Evolutionary conservation across 768 basidiomycete species (phyloP), one percentile per base, ranked within the genome.

Genomic region (Collybia mongolica): DNA sequence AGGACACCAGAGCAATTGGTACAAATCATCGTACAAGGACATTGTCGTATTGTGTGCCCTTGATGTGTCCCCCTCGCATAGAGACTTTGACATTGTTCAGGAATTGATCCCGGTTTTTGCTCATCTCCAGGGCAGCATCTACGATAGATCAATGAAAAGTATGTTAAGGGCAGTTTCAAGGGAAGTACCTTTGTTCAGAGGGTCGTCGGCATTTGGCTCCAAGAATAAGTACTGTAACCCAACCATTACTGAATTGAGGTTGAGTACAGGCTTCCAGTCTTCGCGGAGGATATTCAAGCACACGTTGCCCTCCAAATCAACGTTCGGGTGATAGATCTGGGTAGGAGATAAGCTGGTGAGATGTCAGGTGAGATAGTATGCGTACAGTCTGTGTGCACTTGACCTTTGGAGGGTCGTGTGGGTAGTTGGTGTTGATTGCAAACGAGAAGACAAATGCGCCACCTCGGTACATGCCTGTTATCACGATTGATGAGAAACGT

Each of bases 261-360:
- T 98, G 39, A 99, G 76, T 2, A 99, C 97, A 5, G 97, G 97
- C 65, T 99, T 99, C 97, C 97, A 99, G 72, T 99, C 97, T 75
- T 99, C 97, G 65, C 97, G 84, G 51, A 98, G 81, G 65, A 98
- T 98, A 71, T 98, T 98, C 60, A 99, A 69, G 75, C 97, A 99
- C 40, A 99, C 96, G 59, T 98, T 98, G 39, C 97, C 97, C 65
- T 98, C 93, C 32, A 97, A 80, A 68, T 99, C 97, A 46, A 99
- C 88, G 63, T 99, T 99, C 0, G 97, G 97, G 66, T 99, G 97
- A 68, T 99, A 99, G 64, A 98, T 98, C 96, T 98, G 44, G 29
- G 18, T 23, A 38, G 7, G 26, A 28, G 7, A 44, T 62, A 8
- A 60, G 41, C 24, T 45, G 24, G 44, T 47, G 38, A 24, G 23